phyloP scores from a whole-genome alignment of 2,329 filamentous ascomycete species.

The Rhynchosporium secalis region DNA sequence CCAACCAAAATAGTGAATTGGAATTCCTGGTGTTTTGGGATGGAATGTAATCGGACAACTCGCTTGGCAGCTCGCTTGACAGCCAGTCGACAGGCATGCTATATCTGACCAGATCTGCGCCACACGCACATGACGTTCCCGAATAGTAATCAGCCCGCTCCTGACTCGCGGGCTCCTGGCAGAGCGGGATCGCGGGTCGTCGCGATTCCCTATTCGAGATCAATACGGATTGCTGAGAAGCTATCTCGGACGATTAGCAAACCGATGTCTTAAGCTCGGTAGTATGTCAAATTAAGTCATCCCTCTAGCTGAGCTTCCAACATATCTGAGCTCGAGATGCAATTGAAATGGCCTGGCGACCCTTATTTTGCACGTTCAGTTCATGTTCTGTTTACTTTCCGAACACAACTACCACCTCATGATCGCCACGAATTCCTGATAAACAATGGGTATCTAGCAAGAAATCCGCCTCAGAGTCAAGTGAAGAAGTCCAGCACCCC shows the following conservation, averaged over 20 bases:
- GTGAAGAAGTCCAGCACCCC: too few species aligned
- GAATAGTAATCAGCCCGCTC: background rate
- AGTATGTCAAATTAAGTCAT: background rate
- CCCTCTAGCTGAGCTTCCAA: background rate
- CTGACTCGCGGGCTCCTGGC: background rate
- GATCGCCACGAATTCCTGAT: too few species aligned
- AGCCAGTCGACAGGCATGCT: background rate
- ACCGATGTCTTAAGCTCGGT: background rate
- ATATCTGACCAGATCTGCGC: background rate
- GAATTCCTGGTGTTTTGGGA: too few species aligned
- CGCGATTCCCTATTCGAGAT: background rate
- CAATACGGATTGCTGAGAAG: constrained; percentile 2
- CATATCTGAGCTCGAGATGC: background rate
- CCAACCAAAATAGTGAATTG: background rate
- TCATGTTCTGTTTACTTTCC: too few species aligned
- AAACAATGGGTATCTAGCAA: too few species aligned
- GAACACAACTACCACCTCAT: too few species aligned
- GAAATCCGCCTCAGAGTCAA: too few species aligned
- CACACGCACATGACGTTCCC: constrained; percentile 4
- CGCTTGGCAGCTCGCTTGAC: background rate
- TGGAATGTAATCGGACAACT: too few species aligned
- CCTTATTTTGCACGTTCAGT: too few species aligned
- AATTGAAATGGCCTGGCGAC: too few species aligned
- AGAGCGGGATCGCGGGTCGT: background rate
- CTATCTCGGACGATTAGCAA: background rate